phyloP scores from a whole-genome alignment of 2,329 filamentous ascomycete species.

The Macrophomina tecta region DNA sequence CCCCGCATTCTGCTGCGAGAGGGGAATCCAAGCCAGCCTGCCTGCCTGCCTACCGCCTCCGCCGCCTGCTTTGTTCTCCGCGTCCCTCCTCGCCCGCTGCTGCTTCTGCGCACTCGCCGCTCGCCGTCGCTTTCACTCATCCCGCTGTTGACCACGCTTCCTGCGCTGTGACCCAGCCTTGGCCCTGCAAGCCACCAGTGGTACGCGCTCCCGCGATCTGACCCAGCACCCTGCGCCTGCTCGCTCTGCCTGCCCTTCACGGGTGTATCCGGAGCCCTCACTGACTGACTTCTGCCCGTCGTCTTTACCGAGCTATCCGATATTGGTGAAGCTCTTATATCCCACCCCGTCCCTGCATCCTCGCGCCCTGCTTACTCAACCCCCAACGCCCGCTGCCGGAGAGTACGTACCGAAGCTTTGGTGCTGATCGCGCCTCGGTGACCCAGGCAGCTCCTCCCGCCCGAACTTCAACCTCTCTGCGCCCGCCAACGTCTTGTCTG shows the following conservation, averaged over 20 bases:
- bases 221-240: neutral
- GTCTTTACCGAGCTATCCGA: constrained; percentile 5
- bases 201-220: constrained; percentile 10
- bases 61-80: too few relatives aligned
- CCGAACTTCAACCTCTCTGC: neutral
- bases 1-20: constrained; percentile 23
- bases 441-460: constrained; percentile 17
- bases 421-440: constrained; percentile 17
- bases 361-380: constrained; percentile 17
- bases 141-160: neutral
- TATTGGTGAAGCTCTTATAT: constrained; percentile 7
- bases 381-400: constrained; percentile 5
- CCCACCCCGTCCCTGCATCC: constrained; percentile 25
- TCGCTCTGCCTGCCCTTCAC: neutral
- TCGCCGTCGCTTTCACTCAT: neutral
- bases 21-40: neutral
- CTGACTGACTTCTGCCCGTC: neutral
- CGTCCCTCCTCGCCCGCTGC: neutral
- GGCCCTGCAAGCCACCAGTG: constrained; percentile 4
- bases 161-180: neutral
- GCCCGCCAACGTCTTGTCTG: neutral
- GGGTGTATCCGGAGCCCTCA: constrained; percentile 11
- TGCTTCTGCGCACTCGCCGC: neutral
- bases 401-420: constrained; percentile 8
- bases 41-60: neutral